Evolutionary conservation across 2,329 filamentous ascomycete genomes (phyloP).

Genomic region (Exophiala dermatitidis): DNA sequence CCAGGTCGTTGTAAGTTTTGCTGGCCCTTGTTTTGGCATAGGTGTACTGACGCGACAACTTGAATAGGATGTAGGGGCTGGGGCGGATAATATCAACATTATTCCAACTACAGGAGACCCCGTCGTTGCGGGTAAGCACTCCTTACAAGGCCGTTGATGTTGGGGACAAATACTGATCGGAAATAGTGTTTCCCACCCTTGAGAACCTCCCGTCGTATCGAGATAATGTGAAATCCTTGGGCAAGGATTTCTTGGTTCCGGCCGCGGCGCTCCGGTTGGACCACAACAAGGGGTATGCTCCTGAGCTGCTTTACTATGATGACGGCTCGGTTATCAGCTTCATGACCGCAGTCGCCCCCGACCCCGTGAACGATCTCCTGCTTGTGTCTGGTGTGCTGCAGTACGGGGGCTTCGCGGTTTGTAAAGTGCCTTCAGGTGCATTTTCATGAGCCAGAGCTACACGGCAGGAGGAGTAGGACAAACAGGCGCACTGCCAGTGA

Average conservation of each 20-base stretch:
- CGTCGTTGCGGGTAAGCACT: conserved; percentile 15
- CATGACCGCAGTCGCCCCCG: conserved; percentile 16
- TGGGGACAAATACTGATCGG: not conserved
- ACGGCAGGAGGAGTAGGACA: no score
- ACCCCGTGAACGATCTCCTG: conserved; percentile 12
- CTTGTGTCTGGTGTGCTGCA: conserved; percentile 13
- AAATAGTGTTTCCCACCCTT: conserved; percentile 18
- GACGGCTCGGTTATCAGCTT: conserved; percentile 18
- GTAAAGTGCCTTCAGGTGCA: conserved; percentile 8
- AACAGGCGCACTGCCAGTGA: no score
- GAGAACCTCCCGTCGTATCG: conserved; percentile 14
- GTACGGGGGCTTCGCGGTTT: conserved; percentile 15
- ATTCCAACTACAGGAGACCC: conserved; percentile 18
- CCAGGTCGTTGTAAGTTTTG: conserved; percentile 12
- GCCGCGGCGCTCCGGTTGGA: conserved; percentile 14
- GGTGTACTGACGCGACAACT: no score
- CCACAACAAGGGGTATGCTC: conserved; percentile 10
- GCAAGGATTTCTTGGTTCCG: conserved; percentile 19
- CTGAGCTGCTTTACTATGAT: conserved; percentile 17
- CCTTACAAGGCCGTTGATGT: not conserved
- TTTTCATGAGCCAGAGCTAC: conserved; percentile 1
- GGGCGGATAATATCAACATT: conserved; percentile 22
- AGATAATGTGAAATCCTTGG: conserved; percentile 11
- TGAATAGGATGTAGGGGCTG: conserved; percentile 19
- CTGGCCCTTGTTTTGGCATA: no score